Conservation (phyloP, 73 alveolate species). For the Durusdinium trenchii region DNA sequence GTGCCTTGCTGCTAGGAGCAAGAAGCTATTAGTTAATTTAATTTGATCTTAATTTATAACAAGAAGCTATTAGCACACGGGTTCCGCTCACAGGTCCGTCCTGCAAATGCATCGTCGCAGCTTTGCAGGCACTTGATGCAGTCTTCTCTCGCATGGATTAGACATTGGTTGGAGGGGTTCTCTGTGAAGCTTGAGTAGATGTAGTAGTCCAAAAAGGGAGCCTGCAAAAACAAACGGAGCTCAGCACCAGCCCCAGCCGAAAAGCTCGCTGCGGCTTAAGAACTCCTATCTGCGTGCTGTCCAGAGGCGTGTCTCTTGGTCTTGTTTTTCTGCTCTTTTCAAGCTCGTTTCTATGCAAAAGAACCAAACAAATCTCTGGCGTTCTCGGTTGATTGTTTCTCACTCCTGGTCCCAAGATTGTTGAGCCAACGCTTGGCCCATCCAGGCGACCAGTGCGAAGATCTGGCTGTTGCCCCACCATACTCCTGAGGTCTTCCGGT, state of each 20-base stretch:
- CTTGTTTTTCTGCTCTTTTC: too few relatives aligned
- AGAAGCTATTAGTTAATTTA: too few relatives aligned
- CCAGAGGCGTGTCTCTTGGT: too few relatives aligned
- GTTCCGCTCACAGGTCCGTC: not conserved
- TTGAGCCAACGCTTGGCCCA: constrained; percentile 77
- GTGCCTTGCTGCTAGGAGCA: too few relatives aligned
- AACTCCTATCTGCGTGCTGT: too few relatives aligned
- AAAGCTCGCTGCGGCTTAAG: too few relatives aligned
- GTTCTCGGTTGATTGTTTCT: too few relatives aligned
- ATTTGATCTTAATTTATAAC: too few relatives aligned
- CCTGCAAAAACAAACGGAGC: not conserved
- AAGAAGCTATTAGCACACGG: too few relatives aligned
- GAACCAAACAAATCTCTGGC: not conserved
- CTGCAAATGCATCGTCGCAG: constrained; percentile 80
- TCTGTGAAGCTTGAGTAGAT: constrained; percentile 89
- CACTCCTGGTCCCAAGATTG: not conserved
- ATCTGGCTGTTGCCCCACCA: constrained; percentile 95
- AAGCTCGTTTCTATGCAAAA: not conserved
- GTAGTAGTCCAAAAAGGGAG: constrained; percentile 51
- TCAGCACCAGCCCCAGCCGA: too few relatives aligned
- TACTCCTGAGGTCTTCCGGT: constrained; percentile 15
- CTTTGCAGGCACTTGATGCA: constrained; percentile 50
- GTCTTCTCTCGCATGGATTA: constrained; percentile 51
- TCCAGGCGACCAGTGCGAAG: constrained; percentile 81
- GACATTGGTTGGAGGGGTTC: constrained; percentile 93